A percentile compares a stretch with the other conserved stretches of the same genome.
phyloP scores from a whole-genome alignment of 495 filamentous ascomycete genomes.

The Cudoniella acicularis region DNA sequence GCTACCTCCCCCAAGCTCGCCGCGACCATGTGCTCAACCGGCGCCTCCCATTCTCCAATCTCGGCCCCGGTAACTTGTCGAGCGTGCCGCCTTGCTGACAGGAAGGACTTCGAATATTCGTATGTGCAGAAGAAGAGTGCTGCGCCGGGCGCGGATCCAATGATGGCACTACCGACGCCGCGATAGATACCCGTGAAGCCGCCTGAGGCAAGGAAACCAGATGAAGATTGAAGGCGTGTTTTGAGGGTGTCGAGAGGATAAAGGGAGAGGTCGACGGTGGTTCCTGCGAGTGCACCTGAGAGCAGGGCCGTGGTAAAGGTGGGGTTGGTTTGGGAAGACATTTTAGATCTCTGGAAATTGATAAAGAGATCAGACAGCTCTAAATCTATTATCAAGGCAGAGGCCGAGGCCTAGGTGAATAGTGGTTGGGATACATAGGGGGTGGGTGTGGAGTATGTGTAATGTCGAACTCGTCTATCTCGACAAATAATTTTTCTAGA shows the following conservation, averaged over 20 bases:
- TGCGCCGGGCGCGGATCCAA: constrained; percentile 95
- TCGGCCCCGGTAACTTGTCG: constrained; percentile 15
- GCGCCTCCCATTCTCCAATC: constrained; percentile 17
- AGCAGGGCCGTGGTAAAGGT: constrained; percentile 51
- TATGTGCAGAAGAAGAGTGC: constrained; percentile 99
- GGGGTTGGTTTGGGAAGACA: constrained; percentile 20
- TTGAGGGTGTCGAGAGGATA: constrained; percentile 92
- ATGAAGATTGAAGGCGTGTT: constrained; percentile 84
- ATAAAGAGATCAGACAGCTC: background rate
- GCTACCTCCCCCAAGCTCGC: constrained; percentile 86
- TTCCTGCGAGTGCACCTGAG: constrained; percentile 78
- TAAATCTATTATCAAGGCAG: background rate
- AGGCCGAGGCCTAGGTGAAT: constrained; percentile 19
- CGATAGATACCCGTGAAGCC: constrained; percentile 72
- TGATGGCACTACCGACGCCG: constrained; percentile 64
- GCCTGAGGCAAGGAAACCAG: constrained; percentile 72
- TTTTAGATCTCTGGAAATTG: constrained; percentile 1
- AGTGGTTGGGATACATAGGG: constrained; percentile 4
- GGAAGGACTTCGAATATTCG: constrained; percentile 68
- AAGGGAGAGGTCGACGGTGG: constrained; percentile 85
- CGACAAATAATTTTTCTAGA: background rate
- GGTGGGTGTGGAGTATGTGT: constrained; percentile 5
- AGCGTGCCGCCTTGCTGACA: constrained; percentile 31
- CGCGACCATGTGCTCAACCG: constrained; percentile 73
- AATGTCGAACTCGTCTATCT: constrained; percentile 12